Evolutionary conservation across 2,329 filamentous ascomycete species (phyloP).

Genomic region (Alternaria solani): DNA sequence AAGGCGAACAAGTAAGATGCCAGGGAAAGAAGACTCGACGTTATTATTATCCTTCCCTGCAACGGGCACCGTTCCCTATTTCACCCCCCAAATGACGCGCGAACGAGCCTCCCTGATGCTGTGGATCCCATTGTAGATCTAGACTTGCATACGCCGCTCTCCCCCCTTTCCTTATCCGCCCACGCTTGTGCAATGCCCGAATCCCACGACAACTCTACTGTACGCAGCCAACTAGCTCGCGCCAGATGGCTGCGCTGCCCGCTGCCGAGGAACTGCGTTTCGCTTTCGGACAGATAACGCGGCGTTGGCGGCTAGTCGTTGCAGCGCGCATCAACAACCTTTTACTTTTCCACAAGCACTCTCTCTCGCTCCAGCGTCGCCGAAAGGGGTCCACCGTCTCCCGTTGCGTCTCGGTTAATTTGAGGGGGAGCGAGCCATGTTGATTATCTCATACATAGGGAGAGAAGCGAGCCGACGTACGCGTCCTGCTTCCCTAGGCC

Average conservation of each 20-base stretch:
- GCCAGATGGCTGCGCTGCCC: slow-evolving; percentile 2
- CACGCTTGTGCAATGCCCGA: slow-evolving; percentile 6
- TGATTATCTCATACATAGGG: background rate
- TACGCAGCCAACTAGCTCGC: slow-evolving; percentile 8
- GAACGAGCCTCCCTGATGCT: slow-evolving; percentile 17
- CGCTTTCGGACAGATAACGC: slow-evolving; percentile 3
- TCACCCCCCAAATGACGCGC: slow-evolving; percentile 28
- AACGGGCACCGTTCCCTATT: slow-evolving; percentile 24
- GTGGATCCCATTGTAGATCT: slow-evolving; percentile 11
- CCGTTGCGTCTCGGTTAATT: slow-evolving; percentile 1
- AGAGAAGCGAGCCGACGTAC: too few relatives aligned
- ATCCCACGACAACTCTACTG: slow-evolving; percentile 1
- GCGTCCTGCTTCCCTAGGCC: background rate
- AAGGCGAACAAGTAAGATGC: slow-evolving; percentile 7
- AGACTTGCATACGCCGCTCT: slow-evolving; percentile 10
- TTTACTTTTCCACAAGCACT: background rate
- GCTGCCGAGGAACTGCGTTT: background rate
- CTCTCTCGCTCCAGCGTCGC: background rate
- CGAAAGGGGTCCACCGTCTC: background rate
- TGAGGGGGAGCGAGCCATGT: background rate
- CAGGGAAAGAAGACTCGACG: slow-evolving; percentile 8
- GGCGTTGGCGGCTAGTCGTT: background rate
- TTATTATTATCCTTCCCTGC: slow-evolving; percentile 1
- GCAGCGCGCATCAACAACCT: background rate
- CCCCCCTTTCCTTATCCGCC: slow-evolving; percentile 22